Evolutionary conservation across 257 asterid genomes (phyloP), one percentile per base, ranked within the genome.

Genomic region (Leptodermis oblonga): DNA sequence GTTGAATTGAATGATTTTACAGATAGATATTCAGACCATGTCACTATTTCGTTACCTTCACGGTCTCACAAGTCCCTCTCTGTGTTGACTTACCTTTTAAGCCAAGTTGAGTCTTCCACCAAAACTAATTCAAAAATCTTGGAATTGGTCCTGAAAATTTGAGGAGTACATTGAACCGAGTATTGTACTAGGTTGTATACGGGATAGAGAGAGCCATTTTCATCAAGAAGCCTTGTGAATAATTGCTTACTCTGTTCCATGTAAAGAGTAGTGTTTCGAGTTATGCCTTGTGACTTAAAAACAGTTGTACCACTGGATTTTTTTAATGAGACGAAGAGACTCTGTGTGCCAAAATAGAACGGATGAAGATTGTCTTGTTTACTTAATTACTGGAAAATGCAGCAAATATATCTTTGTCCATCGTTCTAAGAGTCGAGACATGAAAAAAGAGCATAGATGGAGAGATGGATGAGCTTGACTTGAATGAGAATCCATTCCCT

Each of bases 21-120:
- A 37, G 67, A 8, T 62, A 54, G 54, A 7, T 62, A 33, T 63
- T 46, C 54, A 43, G 62, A 65, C 61, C 53, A 26, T 66, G 52
- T 22, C 31, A 41, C 37, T 36, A 62, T 48, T 33, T 22, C 7
- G 22, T 60, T 18, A 36, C 36, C 52, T 20, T n/a, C 18, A 31
- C 43, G 53, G 33, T 20, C 18, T n/a, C n/a, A n/a, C n/a, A n/a
- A n/a, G n/a, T 25, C 5, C 30, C 31, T 7, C 3, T 25, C 5
- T 33, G 39, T 48, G 49, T 43, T 43, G 2, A 43, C 49, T 15
- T 37, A 14, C 14, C 23, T 71, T 41, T 71, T 7, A 37, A 2
- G 20, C 42, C 28, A 61, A 36, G 36, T 14, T 37, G 46, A 1
- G 7, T 12, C 54, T 30, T 58, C 3, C 13, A 58, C 11, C 15